phyloP scores from a whole-genome alignment of 2,329 filamentous ascomycete genomes.

The Verticillium klebahnii region DNA sequence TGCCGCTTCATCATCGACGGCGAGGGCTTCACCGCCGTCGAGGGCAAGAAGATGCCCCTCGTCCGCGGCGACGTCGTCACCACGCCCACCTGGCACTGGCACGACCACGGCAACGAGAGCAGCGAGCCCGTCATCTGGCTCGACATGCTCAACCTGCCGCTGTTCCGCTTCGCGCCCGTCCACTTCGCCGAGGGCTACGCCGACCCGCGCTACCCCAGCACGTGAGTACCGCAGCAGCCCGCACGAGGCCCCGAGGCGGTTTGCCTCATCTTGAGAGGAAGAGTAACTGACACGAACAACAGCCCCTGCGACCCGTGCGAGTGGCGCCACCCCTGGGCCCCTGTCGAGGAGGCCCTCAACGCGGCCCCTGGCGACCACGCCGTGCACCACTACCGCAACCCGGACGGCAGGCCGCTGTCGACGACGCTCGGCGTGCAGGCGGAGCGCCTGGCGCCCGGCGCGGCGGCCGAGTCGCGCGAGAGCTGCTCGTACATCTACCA shows the following conservation, averaged over 20 bases:
- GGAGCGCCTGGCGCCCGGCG: constrained; percentile 36
- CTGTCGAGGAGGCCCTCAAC: constrained; percentile 35
- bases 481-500: constrained; percentile 48
- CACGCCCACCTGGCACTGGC: constrained; percentile 55
- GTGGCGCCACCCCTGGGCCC: constrained; percentile 39
- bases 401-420: constrained; percentile 27
- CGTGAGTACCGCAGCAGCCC: constrained; percentile 16
- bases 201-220: constrained; percentile 42
- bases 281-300: neutral
- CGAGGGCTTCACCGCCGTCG: constrained; percentile 52
- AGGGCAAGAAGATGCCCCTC: constrained; percentile 47
- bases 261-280: too few relatives aligned
- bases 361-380: constrained; percentile 19
- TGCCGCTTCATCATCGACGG: constrained; percentile 55
- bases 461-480: constrained; percentile 33
- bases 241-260: neutral
- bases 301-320: constrained; percentile 28
- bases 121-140: constrained; percentile 52
- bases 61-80: constrained; percentile 50
- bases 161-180: constrained; percentile 44
- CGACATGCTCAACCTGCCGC: constrained; percentile 49
- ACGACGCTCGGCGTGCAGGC: constrained; percentile 43
- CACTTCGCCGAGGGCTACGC: constrained; percentile 50
- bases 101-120: constrained; percentile 56
- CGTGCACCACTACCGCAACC: constrained; percentile 29